Evolutionary conservation across 495 filamentous ascomycete genomes (phyloP), one percentile per base, ranked within the genome.

Genomic region (Penicillium simplicissimum): DNA sequence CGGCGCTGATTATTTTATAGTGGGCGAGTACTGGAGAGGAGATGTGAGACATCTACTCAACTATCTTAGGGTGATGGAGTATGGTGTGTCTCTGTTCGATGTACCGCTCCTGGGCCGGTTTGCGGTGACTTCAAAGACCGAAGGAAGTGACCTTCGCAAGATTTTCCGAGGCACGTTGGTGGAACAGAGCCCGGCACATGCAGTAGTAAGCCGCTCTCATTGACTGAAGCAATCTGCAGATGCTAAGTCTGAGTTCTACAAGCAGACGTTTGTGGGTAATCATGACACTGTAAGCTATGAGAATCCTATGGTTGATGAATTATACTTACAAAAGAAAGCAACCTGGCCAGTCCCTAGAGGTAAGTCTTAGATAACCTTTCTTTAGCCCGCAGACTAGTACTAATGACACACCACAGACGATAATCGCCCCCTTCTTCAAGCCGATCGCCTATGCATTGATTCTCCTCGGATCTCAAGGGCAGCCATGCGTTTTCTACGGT

Each of bases 11-110:
- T 87, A 83, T 74, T 89, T 89, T 67, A 71, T 90, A 14, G 86
- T 93, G 6, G 88, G 85, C 21, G 90, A 92, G 66, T 90, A 87
- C 67, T 92, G 89, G 89, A 80, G 83, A 56, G 85, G 84, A 38
- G 84, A 88, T 61, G 73, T 82, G 5, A 66, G 80, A 14, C 73
- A 80, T 42, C 80, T 92, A 62, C 65, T 77, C 1, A 71, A 74
- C 6, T 91, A 87, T 64, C 75, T 91, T 36, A 79, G 86, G 42
- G 72, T 78, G 35, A 86, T 90, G 82, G 67, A 83, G 53, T 77
- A 86, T 58, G 77, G 80, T 40, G 79, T 90, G 25, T 83, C 81
- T n/a, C 71, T 91, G 21, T 93, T 89, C 67, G 89, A 93, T 71
- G 79, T 83, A 0, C 87, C 88, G 11, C 74, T 93, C 0, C 78